These are phyloP conservation scores for Annulohypoxylon stygium DNA, from an alignment of 495 filamentous ascomycete species.

Conservation along the genomic window DNA sequence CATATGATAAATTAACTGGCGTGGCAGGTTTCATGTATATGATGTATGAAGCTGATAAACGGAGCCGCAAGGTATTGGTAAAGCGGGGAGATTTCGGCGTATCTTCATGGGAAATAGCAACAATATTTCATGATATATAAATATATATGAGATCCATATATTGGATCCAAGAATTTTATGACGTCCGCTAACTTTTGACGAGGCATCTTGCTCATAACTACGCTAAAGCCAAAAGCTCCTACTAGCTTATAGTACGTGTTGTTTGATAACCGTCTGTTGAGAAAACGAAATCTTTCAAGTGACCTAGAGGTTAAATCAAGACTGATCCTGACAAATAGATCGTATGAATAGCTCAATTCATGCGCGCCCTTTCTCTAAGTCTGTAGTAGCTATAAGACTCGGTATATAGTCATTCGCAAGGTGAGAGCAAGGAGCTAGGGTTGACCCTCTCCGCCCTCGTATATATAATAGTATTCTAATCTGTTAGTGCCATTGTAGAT, in stretches of 20 bases:
- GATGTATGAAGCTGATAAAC: neutral
- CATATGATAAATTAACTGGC: neutral
- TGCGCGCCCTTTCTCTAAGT: neutral
- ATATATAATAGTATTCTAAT: conserved; percentile 61
- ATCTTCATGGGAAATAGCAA: neutral
- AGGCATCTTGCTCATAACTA: neutral
- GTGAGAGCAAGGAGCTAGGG: conserved; percentile 6
- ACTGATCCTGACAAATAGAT: neutral
- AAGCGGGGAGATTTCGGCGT: neutral
- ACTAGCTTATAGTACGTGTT: too few relatives aligned
- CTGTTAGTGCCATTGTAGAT: conserved; percentile 52
- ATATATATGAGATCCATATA: neutral
- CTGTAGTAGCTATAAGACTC: neutral
- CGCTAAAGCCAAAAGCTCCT: too few relatives aligned
- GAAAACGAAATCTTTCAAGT: too few relatives aligned
- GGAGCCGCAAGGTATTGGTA: neutral
- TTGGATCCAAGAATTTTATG: neutral
- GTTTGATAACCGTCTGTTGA: too few relatives aligned
- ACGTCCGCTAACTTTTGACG: neutral
- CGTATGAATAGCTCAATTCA: too few relatives aligned
- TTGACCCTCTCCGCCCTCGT: conserved; percentile 5
- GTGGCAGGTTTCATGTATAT: neutral
- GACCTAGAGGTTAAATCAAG: neutral
- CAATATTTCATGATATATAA: neutral
- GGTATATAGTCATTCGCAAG: neutral